A percentile compares a stretch with the other conserved stretches of the same genome.
Conservation (phyloP, 2,329 filamentous ascomycete genomes). For the Fusarium cicatricum region DNA sequence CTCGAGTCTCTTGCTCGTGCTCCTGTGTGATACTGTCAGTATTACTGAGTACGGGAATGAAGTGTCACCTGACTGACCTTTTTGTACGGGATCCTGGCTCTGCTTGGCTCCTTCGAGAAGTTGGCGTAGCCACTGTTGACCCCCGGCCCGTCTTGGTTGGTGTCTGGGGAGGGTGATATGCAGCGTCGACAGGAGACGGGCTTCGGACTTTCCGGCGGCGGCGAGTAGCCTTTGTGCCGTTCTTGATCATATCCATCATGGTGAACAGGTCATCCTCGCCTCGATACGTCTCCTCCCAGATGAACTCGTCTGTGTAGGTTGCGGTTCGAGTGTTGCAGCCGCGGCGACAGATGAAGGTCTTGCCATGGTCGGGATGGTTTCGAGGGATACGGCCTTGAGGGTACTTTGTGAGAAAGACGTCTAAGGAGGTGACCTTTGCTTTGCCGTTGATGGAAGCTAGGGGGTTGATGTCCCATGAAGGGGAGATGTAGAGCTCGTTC, state of each 20-base stretch:
- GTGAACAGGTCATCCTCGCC: slow-evolving; percentile 70
- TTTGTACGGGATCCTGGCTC: slow-evolving; percentile 47
- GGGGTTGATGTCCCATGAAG: slow-evolving; percentile 86
- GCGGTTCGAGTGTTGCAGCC: slow-evolving; percentile 90
- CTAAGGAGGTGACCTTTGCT: slow-evolving; percentile 78
- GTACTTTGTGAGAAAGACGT: slow-evolving; percentile 72
- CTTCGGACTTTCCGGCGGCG: slow-evolving; percentile 44
- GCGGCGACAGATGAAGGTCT: slow-evolving; percentile 87
- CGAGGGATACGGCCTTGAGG: slow-evolving; percentile 79
- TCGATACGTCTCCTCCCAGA: slow-evolving; percentile 86
- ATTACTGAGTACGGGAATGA: neutral
- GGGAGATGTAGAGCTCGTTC: slow-evolving; percentile 93
- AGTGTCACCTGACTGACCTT: slow-evolving; percentile 31
- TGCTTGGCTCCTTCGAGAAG: slow-evolving; percentile 42
- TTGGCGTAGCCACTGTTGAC: slow-evolving; percentile 42
- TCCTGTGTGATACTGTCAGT: slow-evolving; percentile 56
- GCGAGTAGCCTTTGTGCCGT: slow-evolving; percentile 73
- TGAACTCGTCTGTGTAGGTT: slow-evolving; percentile 90
- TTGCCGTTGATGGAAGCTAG: slow-evolving; percentile 90
- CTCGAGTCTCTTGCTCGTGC: slow-evolving; percentile 75
- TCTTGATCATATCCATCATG: slow-evolving; percentile 73
- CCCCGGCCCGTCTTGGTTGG: slow-evolving; percentile 48
- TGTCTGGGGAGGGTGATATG: slow-evolving; percentile 49
- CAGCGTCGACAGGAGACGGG: slow-evolving; percentile 44
- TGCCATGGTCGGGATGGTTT: slow-evolving; percentile 77